Evolutionary conservation across 371 early-diverging fungal genomes (phyloP).

Genomic region (Coemansia sp.): DNA sequence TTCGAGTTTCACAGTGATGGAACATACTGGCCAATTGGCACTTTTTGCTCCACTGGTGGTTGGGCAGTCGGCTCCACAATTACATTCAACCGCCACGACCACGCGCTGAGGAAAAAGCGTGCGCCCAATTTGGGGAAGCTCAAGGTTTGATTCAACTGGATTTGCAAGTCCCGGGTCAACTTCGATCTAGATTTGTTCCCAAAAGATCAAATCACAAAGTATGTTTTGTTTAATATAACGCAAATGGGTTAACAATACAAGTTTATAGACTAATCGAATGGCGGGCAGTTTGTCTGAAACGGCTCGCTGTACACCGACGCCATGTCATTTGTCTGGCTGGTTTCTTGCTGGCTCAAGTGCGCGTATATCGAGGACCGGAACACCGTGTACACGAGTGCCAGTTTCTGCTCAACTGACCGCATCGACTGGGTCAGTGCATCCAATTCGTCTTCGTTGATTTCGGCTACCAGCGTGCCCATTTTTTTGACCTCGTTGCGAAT

Average conservation of each 20-base stretch:
- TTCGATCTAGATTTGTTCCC: not conserved
- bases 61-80: too few relatives aligned
- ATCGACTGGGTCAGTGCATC: constrained; percentile 50
- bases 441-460: constrained; percentile 47
- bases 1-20: too few relatives aligned
- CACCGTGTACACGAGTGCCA: constrained; percentile 47
- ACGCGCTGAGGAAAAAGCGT: not conserved
- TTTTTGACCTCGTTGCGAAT: constrained; percentile 49
- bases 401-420: constrained; percentile 49
- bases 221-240: not conserved
- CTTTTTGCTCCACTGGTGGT: too few relatives aligned
- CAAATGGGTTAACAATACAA: not conserved
- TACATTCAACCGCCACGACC: not conserved
- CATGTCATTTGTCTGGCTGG: constrained; percentile 17
- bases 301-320: constrained; percentile 31
- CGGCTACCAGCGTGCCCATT: constrained; percentile 43
- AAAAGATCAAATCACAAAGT: not conserved
- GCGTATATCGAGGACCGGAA: constrained; percentile 49
- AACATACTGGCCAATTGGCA: too few relatives aligned
- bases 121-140: not conserved
- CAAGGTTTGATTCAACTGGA: not conserved
- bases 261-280: constrained; percentile 29
- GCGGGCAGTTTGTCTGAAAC: constrained; percentile 50
- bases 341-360: constrained; percentile 45
- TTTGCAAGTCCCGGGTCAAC: not conserved